A percentile compares a stretch with the other conserved stretches of the same genome.
These are phyloP conservation scores for Sporisorium reilianum DNA, from an alignment of 1,284 basidiomycete genomes.

Conservation along the genomic window DNA sequence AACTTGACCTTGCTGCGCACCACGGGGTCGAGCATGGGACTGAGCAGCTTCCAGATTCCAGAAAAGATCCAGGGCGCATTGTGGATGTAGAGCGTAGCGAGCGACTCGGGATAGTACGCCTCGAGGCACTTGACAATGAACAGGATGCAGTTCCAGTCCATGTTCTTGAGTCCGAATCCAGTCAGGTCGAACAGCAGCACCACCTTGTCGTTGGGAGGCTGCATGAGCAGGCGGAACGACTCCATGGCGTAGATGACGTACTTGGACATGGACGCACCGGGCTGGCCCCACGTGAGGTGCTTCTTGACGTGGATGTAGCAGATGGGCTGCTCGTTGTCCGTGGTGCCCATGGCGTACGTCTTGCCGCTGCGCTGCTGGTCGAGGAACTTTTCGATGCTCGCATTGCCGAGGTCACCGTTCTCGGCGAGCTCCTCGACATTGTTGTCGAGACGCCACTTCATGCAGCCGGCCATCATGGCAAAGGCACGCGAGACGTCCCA, in stretches of 20 bases:
- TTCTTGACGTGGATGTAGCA: slow-evolving; percentile 65
- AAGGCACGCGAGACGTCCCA: slow-evolving; percentile 70
- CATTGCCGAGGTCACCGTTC: slow-evolving; percentile 69
- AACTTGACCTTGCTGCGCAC: slow-evolving; percentile 67
- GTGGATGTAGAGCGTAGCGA: slow-evolving; percentile 69
- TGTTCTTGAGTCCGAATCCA: slow-evolving; percentile 64
- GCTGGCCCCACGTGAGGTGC: slow-evolving; percentile 64
- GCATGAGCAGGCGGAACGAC: slow-evolving; percentile 67
- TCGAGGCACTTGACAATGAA: slow-evolving; percentile 67
- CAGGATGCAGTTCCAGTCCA: slow-evolving; percentile 65
- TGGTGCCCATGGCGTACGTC: slow-evolving; percentile 68
- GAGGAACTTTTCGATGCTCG: slow-evolving; percentile 67
- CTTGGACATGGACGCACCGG: slow-evolving; percentile 69
- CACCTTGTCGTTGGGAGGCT: slow-evolving; percentile 69
- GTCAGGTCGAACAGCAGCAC: slow-evolving; percentile 68
- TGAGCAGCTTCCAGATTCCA: slow-evolving; percentile 67
- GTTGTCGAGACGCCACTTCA: slow-evolving; percentile 67
- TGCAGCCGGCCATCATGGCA: slow-evolving; percentile 68
- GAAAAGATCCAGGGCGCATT: slow-evolving; percentile 70
- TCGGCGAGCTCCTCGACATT: slow-evolving; percentile 69
- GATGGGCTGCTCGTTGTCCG: slow-evolving; percentile 67
- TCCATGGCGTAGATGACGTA: slow-evolving; percentile 69
- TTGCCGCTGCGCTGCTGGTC: slow-evolving; percentile 69
- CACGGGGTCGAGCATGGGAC: slow-evolving; percentile 67
- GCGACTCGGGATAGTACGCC: slow-evolving; percentile 70